phyloP scores from a whole-genome alignment of 177 flowering plant genomes.

The Vitis hybrid region DNA sequence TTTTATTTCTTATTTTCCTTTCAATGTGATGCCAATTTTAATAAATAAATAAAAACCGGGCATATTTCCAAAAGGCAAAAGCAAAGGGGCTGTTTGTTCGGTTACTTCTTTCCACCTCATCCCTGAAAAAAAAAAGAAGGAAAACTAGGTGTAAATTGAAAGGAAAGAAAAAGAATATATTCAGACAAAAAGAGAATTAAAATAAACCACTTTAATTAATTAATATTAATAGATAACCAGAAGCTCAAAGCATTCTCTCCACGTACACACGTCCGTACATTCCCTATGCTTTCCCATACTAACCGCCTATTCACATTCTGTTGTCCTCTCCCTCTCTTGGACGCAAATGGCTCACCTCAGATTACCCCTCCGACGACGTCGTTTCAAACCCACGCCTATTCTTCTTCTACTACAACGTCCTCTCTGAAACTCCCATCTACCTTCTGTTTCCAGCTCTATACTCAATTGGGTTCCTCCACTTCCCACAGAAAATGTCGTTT shows the following conservation, averaged over 20 bases:
- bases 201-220: neutral
- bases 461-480: neutral
- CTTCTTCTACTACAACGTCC: too few species aligned
- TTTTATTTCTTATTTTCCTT: too few species aligned
- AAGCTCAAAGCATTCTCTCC: too few species aligned
- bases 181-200: neutral
- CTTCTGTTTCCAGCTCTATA: too few species aligned
- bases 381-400: neutral
- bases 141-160: too few species aligned
- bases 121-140: too few species aligned
- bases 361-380: neutral
- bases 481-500: conserved; percentile 36
- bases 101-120: too few species aligned
- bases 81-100: too few species aligned
- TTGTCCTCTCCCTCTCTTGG: neutral
- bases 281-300: neutral
- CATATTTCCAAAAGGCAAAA: too few species aligned
- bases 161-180: too few species aligned
- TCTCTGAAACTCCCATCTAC: neutral
- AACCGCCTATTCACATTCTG: conserved; percentile 1
- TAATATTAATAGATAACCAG: neutral
- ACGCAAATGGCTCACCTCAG: neutral
- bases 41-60: too few species aligned
- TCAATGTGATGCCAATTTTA: too few species aligned
- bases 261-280: neutral